Evolutionary conservation across 257 asterid species (phyloP).

Genomic region (Solanum piurae): DNA sequence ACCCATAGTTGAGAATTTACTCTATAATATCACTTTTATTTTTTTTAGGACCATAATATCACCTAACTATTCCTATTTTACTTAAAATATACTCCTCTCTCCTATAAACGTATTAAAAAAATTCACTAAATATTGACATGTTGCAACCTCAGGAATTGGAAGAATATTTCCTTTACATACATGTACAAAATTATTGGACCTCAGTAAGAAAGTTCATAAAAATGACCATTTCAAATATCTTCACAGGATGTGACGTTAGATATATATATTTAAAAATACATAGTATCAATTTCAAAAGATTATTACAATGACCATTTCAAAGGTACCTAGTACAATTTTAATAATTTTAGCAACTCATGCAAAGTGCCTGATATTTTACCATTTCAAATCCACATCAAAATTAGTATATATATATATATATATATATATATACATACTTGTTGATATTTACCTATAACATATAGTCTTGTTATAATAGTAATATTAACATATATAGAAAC

Average conservation of each 20-base stretch:
- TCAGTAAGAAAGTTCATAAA: not conserved
- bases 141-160: too few species aligned
- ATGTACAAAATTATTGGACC: too few species aligned
- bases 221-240: not conserved
- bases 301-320: not conserved
- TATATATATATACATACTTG: not conserved
- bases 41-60: too few species aligned
- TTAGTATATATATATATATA: not conserved
- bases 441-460: not conserved
- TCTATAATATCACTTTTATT: too few species aligned
- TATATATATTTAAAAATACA: not conserved
- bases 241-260: not conserved
- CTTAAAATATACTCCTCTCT: too few species aligned
- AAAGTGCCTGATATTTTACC: not conserved
- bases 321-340: not conserved
- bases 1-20: too few species aligned
- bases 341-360: not conserved
- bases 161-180: too few species aligned
- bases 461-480: not conserved
- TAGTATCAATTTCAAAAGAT: not conserved
- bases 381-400: not conserved
- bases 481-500: not conserved
- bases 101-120: too few species aligned
- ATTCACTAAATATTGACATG: too few species aligned
- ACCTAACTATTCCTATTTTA: too few species aligned